These are phyloP conservation scores for Fusarium devonianum DNA, from an alignment of 2,329 filamentous ascomycete genomes.

Conservation along the genomic window DNA sequence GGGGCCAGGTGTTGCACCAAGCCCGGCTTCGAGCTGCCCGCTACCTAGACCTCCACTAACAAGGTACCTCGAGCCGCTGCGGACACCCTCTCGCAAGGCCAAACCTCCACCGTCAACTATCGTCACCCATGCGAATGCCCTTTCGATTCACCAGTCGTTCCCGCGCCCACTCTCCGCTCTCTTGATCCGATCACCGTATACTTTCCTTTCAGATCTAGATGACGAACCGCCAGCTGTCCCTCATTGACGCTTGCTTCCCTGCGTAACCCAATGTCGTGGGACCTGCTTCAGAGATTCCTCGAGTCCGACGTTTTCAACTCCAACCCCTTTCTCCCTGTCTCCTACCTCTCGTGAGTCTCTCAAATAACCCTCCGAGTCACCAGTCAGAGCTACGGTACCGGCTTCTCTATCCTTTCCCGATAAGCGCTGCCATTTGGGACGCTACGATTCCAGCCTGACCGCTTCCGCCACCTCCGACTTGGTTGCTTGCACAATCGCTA, in stretches of 20 bases:
- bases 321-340: slow-evolving; percentile 86
- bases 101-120: slow-evolving; percentile 16
- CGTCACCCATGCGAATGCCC: slow-evolving; percentile 24
- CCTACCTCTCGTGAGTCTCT: slow-evolving; percentile 80
- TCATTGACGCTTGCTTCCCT: slow-evolving; percentile 43
- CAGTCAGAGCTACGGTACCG: no score
- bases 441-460: slow-evolving; percentile 5
- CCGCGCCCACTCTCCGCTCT: slow-evolving; percentile 3
- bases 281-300: slow-evolving; percentile 88
- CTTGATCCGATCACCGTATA: slow-evolving; percentile 8
- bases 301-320: slow-evolving; percentile 94
- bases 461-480: slow-evolving; percentile 26
- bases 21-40: slow-evolving; percentile 11
- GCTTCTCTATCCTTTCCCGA: no score
- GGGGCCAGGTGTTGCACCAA: slow-evolving; percentile 8
- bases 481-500: slow-evolving; percentile 31
- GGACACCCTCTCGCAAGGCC: slow-evolving; percentile 17
- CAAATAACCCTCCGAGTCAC: slow-evolving; percentile 12
- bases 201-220: slow-evolving; percentile 45
- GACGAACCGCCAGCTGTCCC: slow-evolving; percentile 47
- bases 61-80: slow-evolving; percentile 21
- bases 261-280: slow-evolving; percentile 73
- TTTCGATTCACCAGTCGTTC: slow-evolving; percentile 21
- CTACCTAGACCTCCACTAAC: slow-evolving; percentile 25
- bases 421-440: no score